phyloP scores from a whole-genome alignment of 1,139 yeast species.

The Hansenula anomala region DNA sequence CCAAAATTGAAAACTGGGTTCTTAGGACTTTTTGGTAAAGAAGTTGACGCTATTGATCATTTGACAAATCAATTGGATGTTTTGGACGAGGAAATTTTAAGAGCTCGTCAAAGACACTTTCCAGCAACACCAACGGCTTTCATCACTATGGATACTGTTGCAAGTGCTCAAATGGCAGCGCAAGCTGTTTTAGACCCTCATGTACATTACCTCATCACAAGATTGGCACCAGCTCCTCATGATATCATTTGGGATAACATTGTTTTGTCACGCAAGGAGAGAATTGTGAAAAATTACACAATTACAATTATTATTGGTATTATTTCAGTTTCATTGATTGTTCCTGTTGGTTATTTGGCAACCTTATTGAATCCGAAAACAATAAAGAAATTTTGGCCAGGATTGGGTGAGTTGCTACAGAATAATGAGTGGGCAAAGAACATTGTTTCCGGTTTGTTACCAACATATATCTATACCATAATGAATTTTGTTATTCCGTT shows the following conservation, averaged over 20 bases:
- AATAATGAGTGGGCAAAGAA: conserved; percentile 66
- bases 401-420: conserved; percentile 53
- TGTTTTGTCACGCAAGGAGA: conserved; percentile 51
- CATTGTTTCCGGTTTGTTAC: conserved; percentile 68
- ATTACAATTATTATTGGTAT: conserved; percentile 60
- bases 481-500: conserved; percentile 66
- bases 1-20: conserved; percentile 50
- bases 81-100: conserved; percentile 55
- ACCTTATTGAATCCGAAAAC: conserved; percentile 69
- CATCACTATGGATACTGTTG: conserved; percentile 77
- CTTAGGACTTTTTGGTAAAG: conserved; percentile 48
- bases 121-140: conserved; percentile 74
- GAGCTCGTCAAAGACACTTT: conserved; percentile 56
- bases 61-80: conserved; percentile 53
- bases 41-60: conserved; percentile 62
- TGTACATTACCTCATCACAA: conserved; percentile 66
- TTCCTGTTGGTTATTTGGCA: conserved; percentile 71
- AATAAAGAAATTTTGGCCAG: conserved; percentile 70
- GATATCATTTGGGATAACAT: conserved; percentile 77
- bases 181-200: conserved; percentile 83
- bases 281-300: conserved; percentile 50
- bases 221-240: conserved; percentile 82
- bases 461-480: conserved; percentile 69
- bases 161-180: conserved; percentile 86
- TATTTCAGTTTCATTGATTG: conserved; percentile 57